Evolutionary conservation across 768 basidiomycete species (phyloP), one percentile per base, ranked within the genome.

Genomic region (Podaxis mareebaensis): DNA sequence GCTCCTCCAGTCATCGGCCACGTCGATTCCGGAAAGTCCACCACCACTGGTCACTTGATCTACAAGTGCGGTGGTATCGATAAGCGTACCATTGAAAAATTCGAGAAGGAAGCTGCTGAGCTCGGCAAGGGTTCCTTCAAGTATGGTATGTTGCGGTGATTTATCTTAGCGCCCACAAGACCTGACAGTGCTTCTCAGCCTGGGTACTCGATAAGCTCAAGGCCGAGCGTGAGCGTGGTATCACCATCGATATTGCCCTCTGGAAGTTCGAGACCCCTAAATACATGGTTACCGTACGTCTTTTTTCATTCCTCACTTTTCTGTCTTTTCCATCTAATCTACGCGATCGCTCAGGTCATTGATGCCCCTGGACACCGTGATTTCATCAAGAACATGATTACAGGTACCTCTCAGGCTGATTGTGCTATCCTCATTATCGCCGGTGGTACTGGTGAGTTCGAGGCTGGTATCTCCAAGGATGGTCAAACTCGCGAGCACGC

Each of bases 31-130:
- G 96, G 96, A 71, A 99, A 99, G 85, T 99, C 96, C 64, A 99
- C 97, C 82, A 99, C 97, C 75, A 99, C 97, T 71, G 97, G 97
- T 70, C 97, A 99, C 85, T 87, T 99, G 85, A 99, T 99, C 90
- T 99, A 98, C 93, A 97, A 99, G 90, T 99, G 97, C 79, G 97
- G 97, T 90, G 97, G 97, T 92, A 99, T 99, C 85, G 97, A 99
- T 80, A 99, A 99, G 88, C 95, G 95, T 89, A 95, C 94, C 77
- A 96, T 96, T 70, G 95, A 96, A 83, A 97, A 98, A 86, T 99
- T 98, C 86, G 97, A 99, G 88, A 99, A 99, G 90, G 97, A 99
- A 84, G 97, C 97, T 73, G 94, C 95, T 83, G 97, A 99, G 79
- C 93, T 99, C 76, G 97, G 97, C 77, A 99, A 99, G 85, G 95